phyloP scores from a whole-genome alignment of 345 rosid genomes.

The Syzygium oleosum region DNA sequence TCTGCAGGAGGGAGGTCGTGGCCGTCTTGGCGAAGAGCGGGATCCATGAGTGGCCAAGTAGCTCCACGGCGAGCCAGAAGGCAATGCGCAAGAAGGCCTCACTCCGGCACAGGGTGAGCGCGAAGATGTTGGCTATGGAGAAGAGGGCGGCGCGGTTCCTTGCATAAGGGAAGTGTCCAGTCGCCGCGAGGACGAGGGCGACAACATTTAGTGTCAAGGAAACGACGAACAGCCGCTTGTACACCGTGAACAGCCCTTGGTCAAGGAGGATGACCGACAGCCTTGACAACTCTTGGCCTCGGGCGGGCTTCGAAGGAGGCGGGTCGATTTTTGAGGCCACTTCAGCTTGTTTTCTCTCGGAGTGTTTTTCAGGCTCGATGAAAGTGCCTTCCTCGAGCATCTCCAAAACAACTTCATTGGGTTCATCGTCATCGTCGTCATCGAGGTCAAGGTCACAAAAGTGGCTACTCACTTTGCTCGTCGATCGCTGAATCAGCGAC shows the following conservation, averaged over 20 bases:
- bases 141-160: conserved; percentile 56
- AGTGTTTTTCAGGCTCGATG: conserved; percentile 2
- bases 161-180: conserved; percentile 54
- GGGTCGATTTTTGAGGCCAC: conserved; percentile 19
- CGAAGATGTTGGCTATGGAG: conserved; percentile 61
- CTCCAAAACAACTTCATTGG: conserved; percentile 1
- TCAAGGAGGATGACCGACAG: conserved; percentile 64
- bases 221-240: conserved; percentile 57
- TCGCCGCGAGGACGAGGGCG: conserved; percentile 50
- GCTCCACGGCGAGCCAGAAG: conserved; percentile 48
- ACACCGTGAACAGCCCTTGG: conserved; percentile 73
- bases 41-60: conserved; percentile 51
- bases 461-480: conserved; percentile 59
- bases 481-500: conserved; percentile 24
- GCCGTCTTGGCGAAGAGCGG: conserved; percentile 49
- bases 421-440: conserved; percentile 11
- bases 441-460: conserved; percentile 57
- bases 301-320: conserved; percentile 29
- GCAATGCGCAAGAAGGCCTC: conserved; percentile 58
- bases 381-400: conserved; percentile 30
- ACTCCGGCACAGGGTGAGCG: conserved; percentile 63
- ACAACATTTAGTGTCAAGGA: conserved; percentile 33
- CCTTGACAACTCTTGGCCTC: conserved; percentile 38
- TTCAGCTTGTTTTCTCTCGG: conserved; percentile 2
- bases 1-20: conserved; percentile 63